phyloP scores from a whole-genome alignment of 768 basidiomycete genomes.

The Cystofilobasidium ferigula region DNA sequence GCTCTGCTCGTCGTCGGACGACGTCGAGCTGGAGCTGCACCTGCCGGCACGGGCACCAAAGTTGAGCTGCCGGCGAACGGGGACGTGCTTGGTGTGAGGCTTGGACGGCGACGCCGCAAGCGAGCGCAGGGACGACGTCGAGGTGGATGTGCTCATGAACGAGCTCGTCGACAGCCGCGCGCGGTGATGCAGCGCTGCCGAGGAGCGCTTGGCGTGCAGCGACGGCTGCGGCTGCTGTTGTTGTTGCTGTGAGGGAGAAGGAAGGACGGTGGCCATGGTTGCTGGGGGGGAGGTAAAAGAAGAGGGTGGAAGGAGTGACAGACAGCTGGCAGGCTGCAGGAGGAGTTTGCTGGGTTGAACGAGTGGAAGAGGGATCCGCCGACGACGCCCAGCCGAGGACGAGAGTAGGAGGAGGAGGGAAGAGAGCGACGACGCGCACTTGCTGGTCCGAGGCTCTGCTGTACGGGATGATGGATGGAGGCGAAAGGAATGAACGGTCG shows the following conservation, averaged over 20 bases:
- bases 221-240: not conserved
- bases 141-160: not conserved
- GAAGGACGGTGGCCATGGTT: not conserved
- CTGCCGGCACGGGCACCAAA: not conserved
- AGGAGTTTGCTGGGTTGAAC: no score
- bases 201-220: not conserved
- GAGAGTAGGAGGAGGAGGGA: no score
- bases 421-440: no score
- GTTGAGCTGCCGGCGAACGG: constrained; percentile 5
- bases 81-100: not conserved
- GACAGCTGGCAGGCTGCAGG: not conserved
- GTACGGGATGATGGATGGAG: no score
- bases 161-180: not conserved
- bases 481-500: no score
- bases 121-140: constrained; percentile 5
- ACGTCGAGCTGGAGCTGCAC: not conserved
- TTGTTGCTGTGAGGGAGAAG: not conserved
- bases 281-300: not conserved
- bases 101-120: constrained; percentile 2
- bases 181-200: not conserved
- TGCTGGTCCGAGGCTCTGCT: no score
- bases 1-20: not conserved
- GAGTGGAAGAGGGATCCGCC: no score
- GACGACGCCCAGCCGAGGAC: no score
- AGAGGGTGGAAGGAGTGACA: not conserved